phyloP scores from a whole-genome alignment of 176 grass and related monocot genomes.

The maize (Zea mays) region Zm-B73-REFERENCE-NAM-5.0 NC_050101.1:134137001-134137500 shows the following conservation, averaged over 20 bases:
- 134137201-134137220: slow-evolving; percentile 51
- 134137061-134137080: slow-evolving; percentile 59
- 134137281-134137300: slow-evolving; percentile 73
- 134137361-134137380: not conserved
- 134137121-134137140: slow-evolving; percentile 73
- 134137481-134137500: slow-evolving; percentile 67
- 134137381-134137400: slow-evolving; percentile 55
- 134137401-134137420: slow-evolving; percentile 62
- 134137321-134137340: not conserved
- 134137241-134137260: slow-evolving; percentile 53
- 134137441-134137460: slow-evolving; percentile 74
- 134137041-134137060: slow-evolving; percentile 48
- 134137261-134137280: slow-evolving; percentile 79
- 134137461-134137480: slow-evolving; percentile 79
- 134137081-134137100: slow-evolving; percentile 83
- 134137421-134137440: slow-evolving; percentile 73
- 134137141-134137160: slow-evolving; percentile 81
- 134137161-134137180: slow-evolving; percentile 93
- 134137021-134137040: slow-evolving; percentile 18
- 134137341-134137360: not conserved
- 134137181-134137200: slow-evolving; percentile 74
- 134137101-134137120: slow-evolving; percentile 61
- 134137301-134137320: not conserved
- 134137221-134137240: slow-evolving; percentile 35
- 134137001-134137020: slow-evolving; percentile 9